Evolutionary conservation across 768 basidiomycete genomes (phyloP).

Genomic region (Megacollybia marginata): DNA sequence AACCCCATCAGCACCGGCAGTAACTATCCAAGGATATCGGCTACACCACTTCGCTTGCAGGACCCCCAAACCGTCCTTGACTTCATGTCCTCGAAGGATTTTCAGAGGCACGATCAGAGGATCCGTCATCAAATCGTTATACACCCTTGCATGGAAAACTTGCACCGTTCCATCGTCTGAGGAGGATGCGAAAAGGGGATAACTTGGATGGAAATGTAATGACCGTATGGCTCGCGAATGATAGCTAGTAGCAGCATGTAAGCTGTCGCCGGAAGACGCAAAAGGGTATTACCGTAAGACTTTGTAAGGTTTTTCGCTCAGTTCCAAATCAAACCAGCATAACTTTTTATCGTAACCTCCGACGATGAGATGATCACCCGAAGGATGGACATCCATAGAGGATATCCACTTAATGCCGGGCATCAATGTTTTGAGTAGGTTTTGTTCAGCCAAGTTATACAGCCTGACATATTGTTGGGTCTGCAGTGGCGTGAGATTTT

Average conservation of each 20-base stretch:
- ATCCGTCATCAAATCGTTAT: constrained; percentile 93
- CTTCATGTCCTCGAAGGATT: constrained; percentile 85
- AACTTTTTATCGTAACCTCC: constrained; percentile 97
- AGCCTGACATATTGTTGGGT: constrained; percentile 95
- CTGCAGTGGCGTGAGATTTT: constrained; percentile 30
- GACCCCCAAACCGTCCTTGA: constrained; percentile 85
- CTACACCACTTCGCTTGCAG: constrained; percentile 86
- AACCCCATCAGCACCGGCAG: constrained; percentile 87
- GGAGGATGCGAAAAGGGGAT: constrained; percentile 93
- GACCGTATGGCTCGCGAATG: constrained; percentile 91
- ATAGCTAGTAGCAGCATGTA: constrained; percentile 47
- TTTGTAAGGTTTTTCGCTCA: constrained; percentile 96
- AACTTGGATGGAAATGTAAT: constrained; percentile 86
- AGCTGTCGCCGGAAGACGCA: too few relatives aligned
- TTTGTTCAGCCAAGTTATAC: constrained; percentile 93
- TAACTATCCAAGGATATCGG: constrained; percentile 88
- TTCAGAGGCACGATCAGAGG: constrained; percentile 97
- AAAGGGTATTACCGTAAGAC: constrained; percentile 59
- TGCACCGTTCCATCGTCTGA: constrained; percentile 98
- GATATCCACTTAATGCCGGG: constrained; percentile 99
- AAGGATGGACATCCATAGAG: constrained; percentile 92
- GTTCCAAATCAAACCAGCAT: constrained; percentile 98
- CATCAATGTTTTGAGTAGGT: constrained; percentile 84
- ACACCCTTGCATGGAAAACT: constrained; percentile 93
- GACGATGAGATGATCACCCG: constrained; percentile 93